Conservation (phyloP, 805 yeast species). For the Candida easanensis region DNA sequence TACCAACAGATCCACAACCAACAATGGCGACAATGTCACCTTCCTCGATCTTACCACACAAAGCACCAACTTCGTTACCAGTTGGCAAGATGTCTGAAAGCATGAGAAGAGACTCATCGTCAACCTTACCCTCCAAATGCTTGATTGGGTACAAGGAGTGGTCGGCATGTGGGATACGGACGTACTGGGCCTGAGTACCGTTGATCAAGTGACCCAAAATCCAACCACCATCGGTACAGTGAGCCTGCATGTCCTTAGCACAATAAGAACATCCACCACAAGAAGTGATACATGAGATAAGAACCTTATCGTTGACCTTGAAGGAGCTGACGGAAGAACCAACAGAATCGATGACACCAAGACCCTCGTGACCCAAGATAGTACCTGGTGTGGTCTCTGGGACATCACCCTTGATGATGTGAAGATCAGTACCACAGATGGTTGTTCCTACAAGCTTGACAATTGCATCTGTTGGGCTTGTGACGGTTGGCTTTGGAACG, state of each 20-base stretch:
- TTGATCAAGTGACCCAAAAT: conserved; percentile 54
- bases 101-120: conserved; percentile 55
- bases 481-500: conserved; percentile 42
- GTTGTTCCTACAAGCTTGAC: conserved; percentile 57
- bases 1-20: conserved; percentile 68
- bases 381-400: conserved; percentile 47
- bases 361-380: conserved; percentile 62
- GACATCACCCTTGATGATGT: conserved; percentile 59
- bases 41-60: conserved; percentile 46
- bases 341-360: conserved; percentile 48
- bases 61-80: conserved; percentile 64
- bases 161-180: conserved; percentile 51
- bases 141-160: conserved; percentile 32
- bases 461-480: conserved; percentile 52
- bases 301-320: conserved; percentile 55
- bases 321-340: conserved; percentile 49
- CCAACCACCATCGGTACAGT: conserved; percentile 57
- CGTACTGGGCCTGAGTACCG: conserved; percentile 66
- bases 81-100: conserved; percentile 65
- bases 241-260: conserved; percentile 53
- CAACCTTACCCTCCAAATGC: conserved; percentile 33
- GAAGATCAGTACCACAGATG: conserved; percentile 65
- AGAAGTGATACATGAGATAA: conserved; percentile 65
- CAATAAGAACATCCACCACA: conserved; percentile 60
- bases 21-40: conserved; percentile 63